phyloP scores from a whole-genome alignment of 2,329 filamentous ascomycete species.

The Helotiales sp. region DNA sequence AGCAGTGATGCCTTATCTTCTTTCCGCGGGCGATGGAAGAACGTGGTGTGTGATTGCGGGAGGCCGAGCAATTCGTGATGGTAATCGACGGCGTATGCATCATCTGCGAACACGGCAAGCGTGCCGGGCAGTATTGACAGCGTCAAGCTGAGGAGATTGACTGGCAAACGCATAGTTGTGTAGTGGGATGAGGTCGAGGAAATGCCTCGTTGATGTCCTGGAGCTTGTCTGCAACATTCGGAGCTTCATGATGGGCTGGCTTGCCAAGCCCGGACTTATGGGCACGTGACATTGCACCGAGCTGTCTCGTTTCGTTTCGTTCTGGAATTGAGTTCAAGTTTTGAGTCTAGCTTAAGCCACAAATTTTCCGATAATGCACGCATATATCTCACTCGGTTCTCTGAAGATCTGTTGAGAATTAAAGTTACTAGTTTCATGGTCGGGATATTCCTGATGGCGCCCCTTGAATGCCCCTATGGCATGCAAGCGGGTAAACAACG shows the following conservation, averaged over 20 bases:
- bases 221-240: constrained; percentile 3
- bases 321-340: no score
- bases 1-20: constrained; percentile 86
- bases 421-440: no score
- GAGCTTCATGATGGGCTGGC: constrained; percentile 12
- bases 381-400: no score
- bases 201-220: constrained; percentile 11
- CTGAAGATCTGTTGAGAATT: no score
- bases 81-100: constrained; percentile 91
- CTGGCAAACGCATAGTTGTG: constrained; percentile 39
- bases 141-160: constrained; percentile 39
- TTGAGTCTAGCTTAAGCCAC: no score
- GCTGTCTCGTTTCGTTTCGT: no score
- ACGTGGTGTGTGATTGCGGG: constrained; percentile 81
- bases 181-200: constrained; percentile 6
- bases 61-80: constrained; percentile 88
- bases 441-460: no score
- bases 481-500: neutral
- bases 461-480: no score
- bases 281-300: neutral
- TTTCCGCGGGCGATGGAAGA: constrained; percentile 87
- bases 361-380: no score
- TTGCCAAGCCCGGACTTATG: neutral
- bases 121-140: constrained; percentile 40
- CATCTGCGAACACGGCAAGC: constrained; percentile 80